Evolutionary conservation across 2,329 filamentous ascomycete species (phyloP).

Genomic region (Westerdykella aurantiaca): DNA sequence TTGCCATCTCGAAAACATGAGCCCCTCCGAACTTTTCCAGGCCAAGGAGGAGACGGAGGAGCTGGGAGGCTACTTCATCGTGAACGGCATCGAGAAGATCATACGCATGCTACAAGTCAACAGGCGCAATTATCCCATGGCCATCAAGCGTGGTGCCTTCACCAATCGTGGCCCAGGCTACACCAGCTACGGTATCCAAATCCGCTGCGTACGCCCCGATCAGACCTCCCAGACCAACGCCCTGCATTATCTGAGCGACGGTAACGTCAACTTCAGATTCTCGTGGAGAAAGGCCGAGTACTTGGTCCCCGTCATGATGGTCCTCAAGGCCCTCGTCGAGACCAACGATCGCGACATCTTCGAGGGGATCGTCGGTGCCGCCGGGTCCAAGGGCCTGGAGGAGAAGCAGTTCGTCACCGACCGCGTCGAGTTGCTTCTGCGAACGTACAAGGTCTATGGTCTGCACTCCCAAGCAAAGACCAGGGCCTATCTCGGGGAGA

Average conservation of each 20-base stretch:
- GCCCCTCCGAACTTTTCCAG: conserved; percentile 74
- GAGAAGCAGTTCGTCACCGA: conserved; percentile 90
- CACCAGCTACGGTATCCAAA: conserved; percentile 82
- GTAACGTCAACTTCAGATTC: conserved; percentile 94
- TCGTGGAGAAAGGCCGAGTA: conserved; percentile 98
- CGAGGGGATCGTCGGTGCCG: conserved; percentile 78
- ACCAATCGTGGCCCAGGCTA: conserved; percentile 79
- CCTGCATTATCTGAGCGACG: conserved; percentile 89
- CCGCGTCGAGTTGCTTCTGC: conserved; percentile 82
- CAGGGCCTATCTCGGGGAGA: conserved; percentile 78
- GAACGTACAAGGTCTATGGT: conserved; percentile 88
- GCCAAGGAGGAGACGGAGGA: conserved; percentile 95
- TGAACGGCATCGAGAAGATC: conserved; percentile 96
- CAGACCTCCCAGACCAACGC: conserved; percentile 98
- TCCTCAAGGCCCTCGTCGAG: conserved; percentile 88
- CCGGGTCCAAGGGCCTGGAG: conserved; percentile 67
- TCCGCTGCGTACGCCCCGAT: conserved; percentile 90
- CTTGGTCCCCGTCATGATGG: conserved; percentile 93
- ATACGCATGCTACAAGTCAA: conserved; percentile 88
- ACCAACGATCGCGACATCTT: conserved; percentile 97
- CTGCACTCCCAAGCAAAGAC: conserved; percentile 78
- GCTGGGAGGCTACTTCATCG: conserved; percentile 91
- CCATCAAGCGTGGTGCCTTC: conserved; percentile 87
- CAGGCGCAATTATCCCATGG: conserved; percentile 89
- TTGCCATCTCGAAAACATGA: conserved; percentile 83